These are phyloP conservation scores for Leishmania tarentolae DNA, from an alignment of 208 protist species.

Conservation along the genomic window DNA sequence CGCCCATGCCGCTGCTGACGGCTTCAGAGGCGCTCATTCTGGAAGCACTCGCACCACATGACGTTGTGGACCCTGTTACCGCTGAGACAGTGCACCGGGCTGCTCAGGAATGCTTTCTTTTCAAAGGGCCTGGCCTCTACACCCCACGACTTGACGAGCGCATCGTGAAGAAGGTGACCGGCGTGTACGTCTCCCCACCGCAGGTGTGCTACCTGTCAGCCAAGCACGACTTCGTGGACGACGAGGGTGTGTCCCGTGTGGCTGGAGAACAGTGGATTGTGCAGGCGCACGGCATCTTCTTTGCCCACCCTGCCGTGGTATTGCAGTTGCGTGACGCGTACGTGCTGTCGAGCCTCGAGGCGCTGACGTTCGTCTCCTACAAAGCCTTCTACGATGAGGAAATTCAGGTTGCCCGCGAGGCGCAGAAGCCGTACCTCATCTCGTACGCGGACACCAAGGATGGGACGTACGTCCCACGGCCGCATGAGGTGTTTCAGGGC, in stretches of 20 bases:
- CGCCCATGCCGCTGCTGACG: conserved; percentile 63
- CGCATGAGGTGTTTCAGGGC: conserved; percentile 60
- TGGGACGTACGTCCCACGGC: conserved; percentile 58
- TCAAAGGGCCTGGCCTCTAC: conserved; percentile 45
- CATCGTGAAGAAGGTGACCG: conserved; percentile 16
- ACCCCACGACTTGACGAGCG: conserved; percentile 36
- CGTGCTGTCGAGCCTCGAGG: conserved; percentile 41
- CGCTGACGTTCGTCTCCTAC: conserved; percentile 49
- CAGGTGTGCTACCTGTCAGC: conserved; percentile 40
- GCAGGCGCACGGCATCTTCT: conserved; percentile 74
- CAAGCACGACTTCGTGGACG: conserved; percentile 29
- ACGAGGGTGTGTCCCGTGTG: conserved; percentile 41
- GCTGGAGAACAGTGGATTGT: conserved; percentile 92
- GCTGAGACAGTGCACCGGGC: neutral
- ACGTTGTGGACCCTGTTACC: conserved; percentile 4
- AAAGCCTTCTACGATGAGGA: conserved; percentile 54
- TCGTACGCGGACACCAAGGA: conserved; percentile 62
- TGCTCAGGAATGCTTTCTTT: conserved; percentile 36
- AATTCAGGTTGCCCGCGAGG: conserved; percentile 67
- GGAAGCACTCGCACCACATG: conserved; percentile 21
- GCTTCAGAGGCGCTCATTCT: conserved; percentile 56
- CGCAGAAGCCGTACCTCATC: conserved; percentile 86
- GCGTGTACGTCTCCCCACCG: conserved; percentile 8
- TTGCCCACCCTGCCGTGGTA: conserved; percentile 44
- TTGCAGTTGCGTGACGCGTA: conserved; percentile 35